Evolutionary conservation across 371 early-diverging fungal genomes (phyloP).

Genomic region (Syncephalastrum monosporum): DNA sequence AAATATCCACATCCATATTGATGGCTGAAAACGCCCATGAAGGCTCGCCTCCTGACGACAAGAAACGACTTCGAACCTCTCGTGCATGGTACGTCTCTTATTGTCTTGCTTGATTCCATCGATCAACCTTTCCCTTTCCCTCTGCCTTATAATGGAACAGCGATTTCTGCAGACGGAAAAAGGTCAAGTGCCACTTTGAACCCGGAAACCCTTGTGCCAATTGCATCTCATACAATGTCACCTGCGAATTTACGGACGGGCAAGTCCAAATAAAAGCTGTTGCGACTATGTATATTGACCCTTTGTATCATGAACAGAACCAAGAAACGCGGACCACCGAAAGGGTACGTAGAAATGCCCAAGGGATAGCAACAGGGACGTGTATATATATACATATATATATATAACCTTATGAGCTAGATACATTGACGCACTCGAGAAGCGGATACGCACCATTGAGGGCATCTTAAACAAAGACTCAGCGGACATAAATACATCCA

Average conservation of each 20-base stretch:
- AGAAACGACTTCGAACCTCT: too few relatives aligned
- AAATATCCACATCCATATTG: too few relatives aligned
- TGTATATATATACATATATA: too few relatives aligned
- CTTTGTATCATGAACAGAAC: conserved; percentile 8
- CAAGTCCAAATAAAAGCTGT: conserved; percentile 2
- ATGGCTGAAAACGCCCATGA: too few relatives aligned
- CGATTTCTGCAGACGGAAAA: conserved; percentile 41
- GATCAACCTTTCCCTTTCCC: too few relatives aligned
- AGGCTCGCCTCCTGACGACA: too few relatives aligned
- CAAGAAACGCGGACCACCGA: conserved; percentile 39
- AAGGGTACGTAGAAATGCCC: conserved; percentile 25
- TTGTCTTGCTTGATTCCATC: too few relatives aligned
- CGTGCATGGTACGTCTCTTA: too few relatives aligned
- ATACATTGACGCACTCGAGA: conserved; percentile 47
- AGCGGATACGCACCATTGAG: conserved; percentile 43
- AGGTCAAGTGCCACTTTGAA: conserved; percentile 31
- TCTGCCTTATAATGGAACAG: conserved; percentile 11
- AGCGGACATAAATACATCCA: not conserved
- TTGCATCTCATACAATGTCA: conserved; percentile 28
- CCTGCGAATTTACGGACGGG: conserved; percentile 27
- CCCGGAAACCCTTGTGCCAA: conserved; percentile 32
- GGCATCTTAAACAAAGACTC: not conserved
- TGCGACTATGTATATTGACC: not conserved
- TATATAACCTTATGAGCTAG: conserved; percentile 11
- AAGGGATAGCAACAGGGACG: too few relatives aligned